Percentiles rank a stretch among this genome's conserved stretches.
phyloP scores from a whole-genome alignment of 108 stramenopile species.

The Aurantiochytrium sp. region DNA sequence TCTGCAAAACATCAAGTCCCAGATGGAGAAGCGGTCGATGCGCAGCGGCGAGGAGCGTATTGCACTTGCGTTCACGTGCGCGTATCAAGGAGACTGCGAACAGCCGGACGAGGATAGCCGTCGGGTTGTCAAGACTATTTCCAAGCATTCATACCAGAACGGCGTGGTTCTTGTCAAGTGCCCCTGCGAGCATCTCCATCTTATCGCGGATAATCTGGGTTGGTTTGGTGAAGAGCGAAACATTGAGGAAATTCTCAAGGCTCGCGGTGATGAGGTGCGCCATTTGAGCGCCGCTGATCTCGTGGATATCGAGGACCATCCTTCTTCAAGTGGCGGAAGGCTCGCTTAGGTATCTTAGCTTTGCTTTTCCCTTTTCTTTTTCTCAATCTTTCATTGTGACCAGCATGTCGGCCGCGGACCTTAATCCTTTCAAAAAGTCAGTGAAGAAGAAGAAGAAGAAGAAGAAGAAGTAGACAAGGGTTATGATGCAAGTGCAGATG shows the following conservation, averaged over 20 bases:
- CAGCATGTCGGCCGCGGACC: too few species aligned
- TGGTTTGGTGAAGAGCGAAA: constrained; percentile 1
- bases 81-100: background rate
- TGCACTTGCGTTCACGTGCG: background rate
- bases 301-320: background rate
- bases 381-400: too few species aligned
- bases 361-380: too few species aligned
- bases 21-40: background rate
- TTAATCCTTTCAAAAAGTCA: too few species aligned
- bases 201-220: constrained; percentile 3
- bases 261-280: background rate
- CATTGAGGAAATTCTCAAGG: background rate
- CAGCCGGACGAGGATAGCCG: background rate
- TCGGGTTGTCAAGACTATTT: background rate
- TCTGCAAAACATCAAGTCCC: background rate
- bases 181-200: background rate
- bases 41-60: background rate
- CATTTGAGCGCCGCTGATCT: background rate
- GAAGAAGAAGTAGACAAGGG: too few species aligned
- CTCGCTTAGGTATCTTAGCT: too few species aligned
- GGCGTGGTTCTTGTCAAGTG: constrained; percentile 4
- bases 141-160: background rate
- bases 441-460: too few species aligned
- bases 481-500: too few species aligned
- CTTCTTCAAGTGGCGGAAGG: too few species aligned